phyloP scores from a whole-genome alignment of 371 early-diverging fungal genomes.

The Fennellomyces sp. region DNA sequence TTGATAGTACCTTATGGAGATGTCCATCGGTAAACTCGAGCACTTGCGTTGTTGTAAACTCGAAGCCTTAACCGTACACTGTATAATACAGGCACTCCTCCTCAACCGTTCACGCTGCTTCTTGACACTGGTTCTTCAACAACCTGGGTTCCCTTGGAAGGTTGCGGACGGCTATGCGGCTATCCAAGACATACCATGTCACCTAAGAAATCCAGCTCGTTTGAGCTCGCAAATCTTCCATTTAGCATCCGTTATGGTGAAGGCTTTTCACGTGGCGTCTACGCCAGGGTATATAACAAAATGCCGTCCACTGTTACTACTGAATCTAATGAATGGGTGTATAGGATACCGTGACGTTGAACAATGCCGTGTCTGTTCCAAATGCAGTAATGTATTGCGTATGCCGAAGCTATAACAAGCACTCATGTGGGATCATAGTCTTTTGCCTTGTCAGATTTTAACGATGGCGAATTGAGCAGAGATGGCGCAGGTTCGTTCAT shows the following conservation, averaged over 20 bases:
- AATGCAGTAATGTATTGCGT: slow-evolving; percentile 23
- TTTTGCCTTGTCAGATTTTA: slow-evolving; percentile 42
- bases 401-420: not conserved
- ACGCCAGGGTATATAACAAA: slow-evolving; percentile 27
- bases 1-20: slow-evolving; percentile 39
- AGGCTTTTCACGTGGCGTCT: slow-evolving; percentile 41
- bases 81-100: slow-evolving; percentile 33
- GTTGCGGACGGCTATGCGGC: slow-evolving; percentile 40
- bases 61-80: not conserved
- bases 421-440: slow-evolving; percentile 16
- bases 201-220: slow-evolving; percentile 26
- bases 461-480: slow-evolving; percentile 45
- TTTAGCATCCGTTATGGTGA: slow-evolving; percentile 46
- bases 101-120: slow-evolving; percentile 43
- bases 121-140: slow-evolving; percentile 50
- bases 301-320: not conserved
- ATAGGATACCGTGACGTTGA: slow-evolving; percentile 35
- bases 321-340: not conserved
- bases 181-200: slow-evolving; percentile 30
- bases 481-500: slow-evolving; percentile 31
- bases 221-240: slow-evolving; percentile 5
- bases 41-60: not conserved
- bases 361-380: slow-evolving; percentile 24
- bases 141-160: slow-evolving; percentile 43
- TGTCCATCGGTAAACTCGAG: slow-evolving; percentile 30